These are phyloP conservation scores for Didymella lethalis DNA, from an alignment of 2,329 filamentous ascomycete genomes.

Conservation along the genomic window DNA sequence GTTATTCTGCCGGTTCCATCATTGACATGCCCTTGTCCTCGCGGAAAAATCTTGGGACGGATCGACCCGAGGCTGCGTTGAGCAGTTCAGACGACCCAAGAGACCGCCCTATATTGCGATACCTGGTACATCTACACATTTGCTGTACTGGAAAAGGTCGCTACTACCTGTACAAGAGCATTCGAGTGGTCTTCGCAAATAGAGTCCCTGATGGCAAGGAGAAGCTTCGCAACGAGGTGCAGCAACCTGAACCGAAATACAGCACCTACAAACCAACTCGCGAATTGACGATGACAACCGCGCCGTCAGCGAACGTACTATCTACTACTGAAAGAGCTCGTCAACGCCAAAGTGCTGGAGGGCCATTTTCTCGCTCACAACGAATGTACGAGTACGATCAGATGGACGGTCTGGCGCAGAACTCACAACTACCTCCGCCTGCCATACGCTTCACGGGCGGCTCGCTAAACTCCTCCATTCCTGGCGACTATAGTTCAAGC, in stretches of 20 bases:
- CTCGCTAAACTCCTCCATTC: constrained; percentile 33
- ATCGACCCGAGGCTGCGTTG: constrained; percentile 62
- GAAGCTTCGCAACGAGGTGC: constrained; percentile 87
- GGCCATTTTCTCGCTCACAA: constrained; percentile 39
- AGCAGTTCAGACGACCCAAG: constrained; percentile 58
- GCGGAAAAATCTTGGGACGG: constrained; percentile 59
- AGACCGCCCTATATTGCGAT: constrained; percentile 80
- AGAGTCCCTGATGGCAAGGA: constrained; percentile 95
- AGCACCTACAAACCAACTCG: constrained; percentile 77
- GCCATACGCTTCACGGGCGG: constrained; percentile 45
- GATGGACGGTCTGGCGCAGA: constrained; percentile 34
- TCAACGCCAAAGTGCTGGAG: constrained; percentile 45
- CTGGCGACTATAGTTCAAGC: constrained; percentile 33
- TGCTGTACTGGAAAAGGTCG: constrained; percentile 84
- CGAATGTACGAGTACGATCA: constrained; percentile 41
- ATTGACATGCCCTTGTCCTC: constrained; percentile 71
- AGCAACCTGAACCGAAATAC: constrained; percentile 86
- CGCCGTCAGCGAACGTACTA: constrained; percentile 32
- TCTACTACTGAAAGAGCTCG: constrained; percentile 38
- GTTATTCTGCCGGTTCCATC: constrained; percentile 86
- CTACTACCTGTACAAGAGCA: constrained; percentile 89
- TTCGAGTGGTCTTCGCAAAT: constrained; percentile 96
- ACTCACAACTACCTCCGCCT: constrained; percentile 43
- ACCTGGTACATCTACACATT: constrained; percentile 91
- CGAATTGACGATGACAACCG: constrained; percentile 46